These are phyloP conservation scores for Cymodocea nodosa DNA, from an alignment of 116 monocot species.

Conservation along the genomic window DNA sequence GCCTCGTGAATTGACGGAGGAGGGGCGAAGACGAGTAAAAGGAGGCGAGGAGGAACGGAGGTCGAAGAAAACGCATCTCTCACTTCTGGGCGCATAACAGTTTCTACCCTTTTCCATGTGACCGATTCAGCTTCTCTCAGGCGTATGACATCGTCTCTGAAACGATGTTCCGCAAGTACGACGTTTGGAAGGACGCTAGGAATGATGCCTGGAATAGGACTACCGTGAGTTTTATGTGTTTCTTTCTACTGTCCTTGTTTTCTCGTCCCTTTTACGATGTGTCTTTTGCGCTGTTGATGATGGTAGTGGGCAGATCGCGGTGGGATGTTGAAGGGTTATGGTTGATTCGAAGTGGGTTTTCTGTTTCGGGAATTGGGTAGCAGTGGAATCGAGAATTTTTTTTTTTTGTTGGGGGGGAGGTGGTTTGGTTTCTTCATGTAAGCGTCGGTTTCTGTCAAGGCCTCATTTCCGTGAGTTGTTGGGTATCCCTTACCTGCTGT, in stretches of 20 bases:
- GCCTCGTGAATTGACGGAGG: too few species aligned
- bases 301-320: not conserved
- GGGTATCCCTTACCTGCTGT: not conserved
- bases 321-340: not conserved
- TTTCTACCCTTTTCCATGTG: not conserved
- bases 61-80: too few species aligned
- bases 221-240: conserved; percentile 29
- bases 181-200: too few species aligned
- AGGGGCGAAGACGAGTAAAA: too few species aligned
- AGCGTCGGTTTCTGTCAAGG: not conserved
- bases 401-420: too few species aligned
- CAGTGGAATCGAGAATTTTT: not conserved
- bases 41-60: too few species aligned
- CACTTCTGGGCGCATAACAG: too few species aligned
- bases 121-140: not conserved
- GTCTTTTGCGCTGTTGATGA: not conserved
- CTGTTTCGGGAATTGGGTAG: not conserved
- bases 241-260: not conserved
- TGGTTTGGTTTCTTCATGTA: not conserved
- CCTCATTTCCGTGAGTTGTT: not conserved
- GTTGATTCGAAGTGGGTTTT: conserved; percentile 3
- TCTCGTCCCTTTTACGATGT: not conserved
- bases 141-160: not conserved
- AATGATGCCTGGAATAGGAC: too few species aligned
- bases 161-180: conserved; percentile 32